Evolutionary conservation across 129 eudicot species (phyloP).

Genomic region (Erigeron canadensis): DNA sequence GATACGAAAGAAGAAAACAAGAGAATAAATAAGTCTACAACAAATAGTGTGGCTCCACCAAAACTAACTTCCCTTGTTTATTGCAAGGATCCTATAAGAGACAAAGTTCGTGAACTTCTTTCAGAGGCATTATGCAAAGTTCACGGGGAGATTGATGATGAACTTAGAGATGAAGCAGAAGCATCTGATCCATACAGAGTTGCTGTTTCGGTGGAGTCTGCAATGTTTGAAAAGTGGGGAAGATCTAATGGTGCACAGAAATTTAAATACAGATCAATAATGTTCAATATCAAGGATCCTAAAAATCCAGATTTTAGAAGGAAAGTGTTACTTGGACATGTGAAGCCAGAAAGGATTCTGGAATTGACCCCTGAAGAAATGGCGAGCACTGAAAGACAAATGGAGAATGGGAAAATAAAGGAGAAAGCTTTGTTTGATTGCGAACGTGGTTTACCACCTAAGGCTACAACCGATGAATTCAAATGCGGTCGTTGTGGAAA

Average conservation of each 20-base stretch:
- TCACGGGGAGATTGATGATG: conserved; percentile 58
- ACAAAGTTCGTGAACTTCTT: conserved; percentile 77
- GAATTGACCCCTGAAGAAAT: conserved; percentile 81
- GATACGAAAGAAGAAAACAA: conserved; percentile 39
- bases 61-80: conserved; percentile 60
- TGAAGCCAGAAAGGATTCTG: conserved; percentile 50
- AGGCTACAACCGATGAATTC: conserved; percentile 77
- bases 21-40: conserved; percentile 15
- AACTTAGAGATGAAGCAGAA: conserved; percentile 43
- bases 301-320: conserved; percentile 91
- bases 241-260: conserved; percentile 70
- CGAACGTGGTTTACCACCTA: conserved; percentile 64
- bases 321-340: conserved; percentile 67
- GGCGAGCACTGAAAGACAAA: conserved; percentile 77
- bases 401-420: conserved; percentile 55
- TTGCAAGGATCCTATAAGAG: conserved; percentile 62
- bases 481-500: conserved; percentile 77
- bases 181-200: conserved; percentile 72
- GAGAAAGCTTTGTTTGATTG: conserved; percentile 81
- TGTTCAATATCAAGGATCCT: conserved; percentile 77
- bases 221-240: conserved; percentile 91
- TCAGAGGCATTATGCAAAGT: conserved; percentile 77
- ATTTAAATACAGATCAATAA: conserved; percentile 65
- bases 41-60: conserved; percentile 48
- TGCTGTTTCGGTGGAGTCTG: conserved; percentile 76